Percentiles rank a stretch among this genome's conserved stretches.
phyloP scores from a whole-genome alignment of 441 rosid genomes.

The Breynia disticha region DNA sequence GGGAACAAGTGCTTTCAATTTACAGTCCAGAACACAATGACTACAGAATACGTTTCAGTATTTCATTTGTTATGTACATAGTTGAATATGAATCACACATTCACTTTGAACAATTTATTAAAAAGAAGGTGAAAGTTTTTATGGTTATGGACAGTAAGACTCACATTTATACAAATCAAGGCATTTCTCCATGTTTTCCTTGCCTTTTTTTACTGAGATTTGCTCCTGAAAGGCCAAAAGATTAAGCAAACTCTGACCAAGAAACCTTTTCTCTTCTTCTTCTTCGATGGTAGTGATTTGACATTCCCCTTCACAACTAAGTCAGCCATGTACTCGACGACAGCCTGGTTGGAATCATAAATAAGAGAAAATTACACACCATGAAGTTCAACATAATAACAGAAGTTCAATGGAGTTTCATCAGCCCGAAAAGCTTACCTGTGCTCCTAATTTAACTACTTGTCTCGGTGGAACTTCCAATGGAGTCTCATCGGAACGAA shows the following conservation, averaged over 20 bases:
- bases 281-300: slow-evolving; percentile 15
- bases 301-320: slow-evolving; percentile 23
- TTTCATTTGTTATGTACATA: too few relatives aligned
- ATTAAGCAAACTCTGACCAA: slow-evolving; percentile 26
- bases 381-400: too few relatives aligned
- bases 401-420: too few relatives aligned
- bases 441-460: slow-evolving; percentile 42
- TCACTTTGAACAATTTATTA: too few relatives aligned
- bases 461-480: slow-evolving; percentile 55
- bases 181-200: background rate
- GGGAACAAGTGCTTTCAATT: too few relatives aligned
- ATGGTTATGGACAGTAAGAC: too few relatives aligned
- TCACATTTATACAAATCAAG: too few relatives aligned
- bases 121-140: too few relatives aligned
- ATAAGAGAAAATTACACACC: background rate
- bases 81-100: too few relatives aligned
- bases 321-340: slow-evolving; percentile 41
- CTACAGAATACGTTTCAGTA: too few relatives aligned
- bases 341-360: slow-evolving; percentile 31
- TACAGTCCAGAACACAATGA: too few relatives aligned
- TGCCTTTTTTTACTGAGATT: slow-evolving; percentile 6
- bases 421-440: too few relatives aligned
- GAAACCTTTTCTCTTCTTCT: slow-evolving; percentile 29
- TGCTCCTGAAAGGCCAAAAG: slow-evolving; percentile 17
- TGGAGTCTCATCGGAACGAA: slow-evolving; percentile 49